Conservation (phyloP, 75 land plant species). For the Larix kaempferi region DNA sequence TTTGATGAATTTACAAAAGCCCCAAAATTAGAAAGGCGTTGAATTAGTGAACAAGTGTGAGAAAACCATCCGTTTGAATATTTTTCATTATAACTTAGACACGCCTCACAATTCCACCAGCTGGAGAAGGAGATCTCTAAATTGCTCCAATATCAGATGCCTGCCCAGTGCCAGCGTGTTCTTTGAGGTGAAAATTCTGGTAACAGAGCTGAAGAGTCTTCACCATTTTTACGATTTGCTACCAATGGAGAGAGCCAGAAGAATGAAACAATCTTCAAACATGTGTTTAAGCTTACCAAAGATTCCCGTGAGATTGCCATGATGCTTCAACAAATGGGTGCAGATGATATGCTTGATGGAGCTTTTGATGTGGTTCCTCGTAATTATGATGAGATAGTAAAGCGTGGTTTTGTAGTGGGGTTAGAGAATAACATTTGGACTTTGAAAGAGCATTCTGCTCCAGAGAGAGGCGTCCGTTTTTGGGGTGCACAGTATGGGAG, state of each 20-base stretch:
- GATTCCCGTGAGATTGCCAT: background rate
- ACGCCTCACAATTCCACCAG: background rate
- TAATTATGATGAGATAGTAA: background rate
- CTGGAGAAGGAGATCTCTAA: background rate
- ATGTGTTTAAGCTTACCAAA: background rate
- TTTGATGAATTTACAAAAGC: too few species aligned
- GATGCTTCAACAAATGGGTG: background rate
- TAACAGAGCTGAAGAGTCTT: background rate
- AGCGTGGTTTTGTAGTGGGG: background rate
- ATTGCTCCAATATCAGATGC: background rate
- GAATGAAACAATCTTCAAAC: background rate
- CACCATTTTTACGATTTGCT: too few species aligned
- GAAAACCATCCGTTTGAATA: background rate
- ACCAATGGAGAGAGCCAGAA: too few species aligned
- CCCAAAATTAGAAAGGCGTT: too few species aligned
- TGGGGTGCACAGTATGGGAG: slow-evolving; percentile 1
- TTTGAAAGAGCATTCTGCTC: slow-evolving; percentile 2
- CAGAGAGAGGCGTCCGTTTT: background rate
- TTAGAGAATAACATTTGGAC: background rate
- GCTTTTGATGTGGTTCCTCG: background rate
- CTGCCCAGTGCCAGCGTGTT: background rate
- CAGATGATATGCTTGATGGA: background rate
- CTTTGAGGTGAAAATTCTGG: background rate
- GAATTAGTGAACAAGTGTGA: background rate
- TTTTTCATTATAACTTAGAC: background rate